These are phyloP conservation scores for Tylopilus balloui DNA, from an alignment of 768 basidiomycete species.

Conservation along the genomic window DNA sequence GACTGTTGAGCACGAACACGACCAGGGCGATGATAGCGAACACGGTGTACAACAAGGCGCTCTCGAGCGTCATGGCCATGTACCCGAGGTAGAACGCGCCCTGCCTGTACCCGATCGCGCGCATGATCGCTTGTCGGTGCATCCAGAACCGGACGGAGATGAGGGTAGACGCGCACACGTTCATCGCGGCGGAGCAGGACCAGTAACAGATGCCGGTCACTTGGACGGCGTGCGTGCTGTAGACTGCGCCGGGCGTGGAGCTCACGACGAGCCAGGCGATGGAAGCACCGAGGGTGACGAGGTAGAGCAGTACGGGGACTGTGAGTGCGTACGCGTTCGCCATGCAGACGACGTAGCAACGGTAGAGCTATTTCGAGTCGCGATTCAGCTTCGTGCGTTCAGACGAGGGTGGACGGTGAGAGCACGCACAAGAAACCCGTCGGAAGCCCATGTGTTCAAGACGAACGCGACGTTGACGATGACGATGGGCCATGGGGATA, in stretches of 20 bases:
- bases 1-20: constrained; percentile 18
- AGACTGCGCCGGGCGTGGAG: constrained; percentile 13
- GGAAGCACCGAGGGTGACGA: constrained; percentile 14
- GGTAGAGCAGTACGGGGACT: constrained; percentile 10
- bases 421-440: constrained; percentile 21
- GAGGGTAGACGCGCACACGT: constrained; percentile 13
- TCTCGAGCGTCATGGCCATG: constrained; percentile 27
- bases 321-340: background rate
- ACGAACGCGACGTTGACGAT: constrained; percentile 9
- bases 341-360: constrained; percentile 21
- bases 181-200: constrained; percentile 15
- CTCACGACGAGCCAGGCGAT: constrained; percentile 16
- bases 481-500: constrained; percentile 18
- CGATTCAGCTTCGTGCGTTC: background rate
- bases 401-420: background rate
- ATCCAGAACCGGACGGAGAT: constrained; percentile 18
- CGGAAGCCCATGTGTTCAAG: constrained; percentile 22
- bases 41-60: constrained; percentile 17
- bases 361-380: constrained; percentile 13
- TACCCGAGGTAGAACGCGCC: constrained; percentile 20
- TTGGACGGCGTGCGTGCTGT: constrained; percentile 15
- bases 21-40: constrained; percentile 11
- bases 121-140: constrained; percentile 12
- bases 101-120: constrained; percentile 8
- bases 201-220: constrained; percentile 12